Evolutionary conservation across 192 early-diverging fungal genomes (phyloP), one percentile per base, ranked within the genome.

Genomic region (Coemansia sp.): DNA sequence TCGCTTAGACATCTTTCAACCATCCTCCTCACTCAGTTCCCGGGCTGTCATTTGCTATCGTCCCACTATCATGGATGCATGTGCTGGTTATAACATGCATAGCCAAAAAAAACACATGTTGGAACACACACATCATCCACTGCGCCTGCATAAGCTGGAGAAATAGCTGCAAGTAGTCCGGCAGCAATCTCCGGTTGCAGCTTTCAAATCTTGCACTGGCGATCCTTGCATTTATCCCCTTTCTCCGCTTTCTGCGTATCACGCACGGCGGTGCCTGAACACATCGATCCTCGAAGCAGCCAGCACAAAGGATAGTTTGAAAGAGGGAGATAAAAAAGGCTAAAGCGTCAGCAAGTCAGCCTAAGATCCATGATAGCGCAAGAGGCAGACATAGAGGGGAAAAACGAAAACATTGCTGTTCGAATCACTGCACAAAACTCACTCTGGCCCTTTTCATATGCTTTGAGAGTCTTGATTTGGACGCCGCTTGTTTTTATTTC

Each of bases 181-280:
- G 31, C 9, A 57, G 55, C 55, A 57, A 34, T 34, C 31, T 34
- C 16, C 30, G 13, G 3, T 57, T 8, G 48, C 48, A 53, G 51
- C 26, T 53, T 15, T 53, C 26, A 53, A 53, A 57, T 57, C 55
- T 57, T 20, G 55, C 26, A 26, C 55, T 15, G 55, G 8, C 55
- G 55, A 57, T 57, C 55, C 55, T 57, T 34, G 55, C 55, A 57
- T 57, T 57, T 57, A 57, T 7, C 55, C 55, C 18, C 31, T 31
- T 34, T 57, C 55, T 20, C 18, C 55, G 21, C 8, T 25, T 51
- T 51, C 21, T 46, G 18, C 26, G 25, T 51, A 23, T 2, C 18
- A 46, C 26, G 48, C 48, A 51, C 25, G 48, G 7, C 2, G 10
- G 31, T 57, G 55, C 16, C 48, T 51, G 48, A 21, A 26, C 48